Evolutionary conservation across 768 basidiomycete genomes (phyloP), one percentile per base, ranked within the genome.

Genomic region (Amanita brunnescens): DNA sequence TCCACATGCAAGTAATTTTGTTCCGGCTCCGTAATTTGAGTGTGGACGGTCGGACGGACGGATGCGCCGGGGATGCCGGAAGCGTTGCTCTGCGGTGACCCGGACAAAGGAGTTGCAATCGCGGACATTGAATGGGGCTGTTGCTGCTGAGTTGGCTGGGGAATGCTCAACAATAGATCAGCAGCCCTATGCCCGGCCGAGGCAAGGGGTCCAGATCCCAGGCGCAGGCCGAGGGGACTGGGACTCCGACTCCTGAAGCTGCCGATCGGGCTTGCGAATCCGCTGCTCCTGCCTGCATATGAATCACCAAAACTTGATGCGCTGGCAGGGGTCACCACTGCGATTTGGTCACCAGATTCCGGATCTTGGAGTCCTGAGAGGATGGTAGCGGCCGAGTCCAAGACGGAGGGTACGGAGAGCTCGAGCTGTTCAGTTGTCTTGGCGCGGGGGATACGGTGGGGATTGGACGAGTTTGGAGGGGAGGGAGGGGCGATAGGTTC

Each of bases 301-400:
- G 56, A n/a, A 16, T 38, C 37, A 10, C 61, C 56, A 21, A 58
- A 53, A 10, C 40, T 30, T 20, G 55, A 52, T 41, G 59, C 7
- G 12, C 18, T 56, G 37, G 65, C 72, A 2, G 83, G 83, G 0
- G 83, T 73, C 12, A 82, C 70, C n/a, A 87, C 80, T 0, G 81
- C 67, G n/a, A 88, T 73, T 8, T 78, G 64, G 52, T 80, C 80
- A 40, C 72, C 71, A 21, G 77, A 76, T 56, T 77, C 75, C 33
- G 70, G 49, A 62, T 70, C 54, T 56, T 67, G 58, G 56, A 66
- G 56, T 3, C 70, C 68, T 4, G 81, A 64, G 33, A 93, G 77
- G 26, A 90, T 77, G 18, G 83, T 78, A 1, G 90, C 87, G 2
- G 91, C 91, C 52, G 80, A 81, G 58, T 91, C 89, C 41, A 94